Evolutionary conservation across 441 rosid species (phyloP), one percentile per base, ranked within the genome.

Genomic region (Brassica balearica): DNA sequence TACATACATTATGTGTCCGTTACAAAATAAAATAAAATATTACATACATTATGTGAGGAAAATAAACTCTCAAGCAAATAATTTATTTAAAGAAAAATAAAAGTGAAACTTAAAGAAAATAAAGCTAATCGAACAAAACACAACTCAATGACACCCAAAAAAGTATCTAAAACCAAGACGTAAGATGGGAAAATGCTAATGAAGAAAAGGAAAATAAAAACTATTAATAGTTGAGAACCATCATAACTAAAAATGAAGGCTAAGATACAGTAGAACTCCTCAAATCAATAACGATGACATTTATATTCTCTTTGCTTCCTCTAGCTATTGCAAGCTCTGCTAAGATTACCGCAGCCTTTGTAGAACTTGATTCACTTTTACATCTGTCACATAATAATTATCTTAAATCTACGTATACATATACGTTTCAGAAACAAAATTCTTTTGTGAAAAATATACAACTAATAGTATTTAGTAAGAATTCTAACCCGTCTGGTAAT

Each of bases 241-340:
- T 25, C 8, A 7, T 11, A 41, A 34, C 19, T 36, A 64, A 25
- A 64, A 23, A 32, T 51, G 8, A 34, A 53, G 7, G 2, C 23
- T 56, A 78, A 3, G 56, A 69, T 63, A n/a, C 36, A 10, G 56
- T 3, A 3, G 74, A 60, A 29, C 76, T 77, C 9, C 73, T 76
- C 0, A 91, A 89, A 62, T 87, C 89, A 64, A 91, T 87, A 20
- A 89, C 88, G 2, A 89, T 73, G 3, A 91, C 86, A 41, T 90
- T 91, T 22, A 88, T 85, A 66, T 89, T 89, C 72, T 91, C 94
- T 71, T 58, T 79, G 85, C 92, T 89, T 3, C 92, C 90, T 14
- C 89, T 80, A 61, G 85, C 87, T 12, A 91, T 74, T 3, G 92
- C 92, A 29, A 89, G 82, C 73, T 89, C 88, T 4, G 85, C 87